These are phyloP conservation scores for Funneliformis caledonium DNA, from an alignment of 371 early-diverging fungal species.

Conservation along the genomic window DNA sequence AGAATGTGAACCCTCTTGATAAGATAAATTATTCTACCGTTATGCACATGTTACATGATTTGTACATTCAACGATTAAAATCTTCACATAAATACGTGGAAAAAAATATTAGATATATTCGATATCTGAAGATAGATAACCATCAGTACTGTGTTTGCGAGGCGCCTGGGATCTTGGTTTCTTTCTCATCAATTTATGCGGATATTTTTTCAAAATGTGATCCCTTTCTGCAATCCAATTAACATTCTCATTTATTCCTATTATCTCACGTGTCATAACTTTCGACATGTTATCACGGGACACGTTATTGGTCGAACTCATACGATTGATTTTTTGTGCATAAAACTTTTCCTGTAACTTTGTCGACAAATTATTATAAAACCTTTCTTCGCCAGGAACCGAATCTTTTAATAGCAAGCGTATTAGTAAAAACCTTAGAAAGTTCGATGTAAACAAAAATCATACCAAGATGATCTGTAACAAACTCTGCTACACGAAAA, in stretches of 20 bases:
- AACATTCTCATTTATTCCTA: not conserved
- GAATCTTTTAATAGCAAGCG: not conserved
- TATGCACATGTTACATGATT: too few species aligned
- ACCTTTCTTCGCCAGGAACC: not conserved
- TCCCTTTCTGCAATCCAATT: not conserved
- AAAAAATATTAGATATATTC: not conserved
- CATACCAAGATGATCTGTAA: not conserved
- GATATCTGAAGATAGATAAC: not conserved
- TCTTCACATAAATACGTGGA: too few species aligned
- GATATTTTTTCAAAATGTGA: not conserved
- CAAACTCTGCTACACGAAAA: not conserved
- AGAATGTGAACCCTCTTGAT: too few species aligned
- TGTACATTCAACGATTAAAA: too few species aligned
- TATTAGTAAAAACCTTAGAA: not conserved
- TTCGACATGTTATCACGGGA: not conserved
- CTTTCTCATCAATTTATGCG: not conserved
- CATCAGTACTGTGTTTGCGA: not conserved
- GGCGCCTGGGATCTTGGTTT: not conserved
- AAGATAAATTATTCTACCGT: too few species aligned
- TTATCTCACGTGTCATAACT: not conserved
- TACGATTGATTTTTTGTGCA: not conserved
- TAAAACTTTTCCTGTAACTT: not conserved
- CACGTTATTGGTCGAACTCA: not conserved
- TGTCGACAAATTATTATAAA: not conserved
- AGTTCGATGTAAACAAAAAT: too few species aligned